These are phyloP conservation scores for Rubroboletus pulcherrimus DNA, from an alignment of 768 basidiomycete genomes.

Conservation along the genomic window DNA sequence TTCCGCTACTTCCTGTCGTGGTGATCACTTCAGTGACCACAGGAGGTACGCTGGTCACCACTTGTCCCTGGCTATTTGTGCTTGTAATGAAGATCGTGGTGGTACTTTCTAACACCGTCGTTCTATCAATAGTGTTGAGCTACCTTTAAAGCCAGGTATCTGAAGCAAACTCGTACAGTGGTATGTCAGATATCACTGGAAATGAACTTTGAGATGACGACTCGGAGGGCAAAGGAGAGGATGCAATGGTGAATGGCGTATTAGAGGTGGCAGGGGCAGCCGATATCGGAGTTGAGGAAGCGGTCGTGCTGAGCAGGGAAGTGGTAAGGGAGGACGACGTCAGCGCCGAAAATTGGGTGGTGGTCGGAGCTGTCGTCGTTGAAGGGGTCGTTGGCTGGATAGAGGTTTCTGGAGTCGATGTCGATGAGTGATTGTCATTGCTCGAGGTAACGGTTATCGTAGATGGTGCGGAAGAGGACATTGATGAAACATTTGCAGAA, in stretches of 20 bases:
- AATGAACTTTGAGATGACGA: slow-evolving; percentile 8
- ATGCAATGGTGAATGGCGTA: slow-evolving; percentile 9
- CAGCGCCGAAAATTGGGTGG: slow-evolving; percentile 9
- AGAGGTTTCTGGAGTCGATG: slow-evolving; percentile 19
- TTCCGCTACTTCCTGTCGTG: slow-evolving; percentile 52
- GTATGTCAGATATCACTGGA: slow-evolving; percentile 5
- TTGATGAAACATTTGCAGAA: slow-evolving; percentile 5
- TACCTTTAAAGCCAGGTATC: neutral
- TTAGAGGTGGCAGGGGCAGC: slow-evolving; percentile 14
- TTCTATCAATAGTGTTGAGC: slow-evolving; percentile 36
- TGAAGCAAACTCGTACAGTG: slow-evolving; percentile 25
- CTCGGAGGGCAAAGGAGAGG: slow-evolving; percentile 3
- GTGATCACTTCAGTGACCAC: slow-evolving; percentile 54
- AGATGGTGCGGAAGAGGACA: slow-evolving; percentile 14
- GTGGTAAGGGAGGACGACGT: slow-evolving; percentile 7
- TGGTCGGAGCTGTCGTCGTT: slow-evolving; percentile 9
- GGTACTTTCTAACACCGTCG: slow-evolving; percentile 44
- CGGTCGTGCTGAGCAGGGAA: neutral
- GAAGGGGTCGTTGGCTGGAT: slow-evolving; percentile 19
- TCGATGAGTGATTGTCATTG: slow-evolving; percentile 15
- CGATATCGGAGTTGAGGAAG: slow-evolving; percentile 18
- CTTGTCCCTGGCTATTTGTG: slow-evolving; percentile 53
- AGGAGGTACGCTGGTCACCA: slow-evolving; percentile 49
- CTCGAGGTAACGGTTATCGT: slow-evolving; percentile 16
- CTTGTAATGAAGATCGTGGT: slow-evolving; percentile 56